Base-by-base conservation (phyloP, 306 rosid species). In the Alnus glutinosa region DNA sequence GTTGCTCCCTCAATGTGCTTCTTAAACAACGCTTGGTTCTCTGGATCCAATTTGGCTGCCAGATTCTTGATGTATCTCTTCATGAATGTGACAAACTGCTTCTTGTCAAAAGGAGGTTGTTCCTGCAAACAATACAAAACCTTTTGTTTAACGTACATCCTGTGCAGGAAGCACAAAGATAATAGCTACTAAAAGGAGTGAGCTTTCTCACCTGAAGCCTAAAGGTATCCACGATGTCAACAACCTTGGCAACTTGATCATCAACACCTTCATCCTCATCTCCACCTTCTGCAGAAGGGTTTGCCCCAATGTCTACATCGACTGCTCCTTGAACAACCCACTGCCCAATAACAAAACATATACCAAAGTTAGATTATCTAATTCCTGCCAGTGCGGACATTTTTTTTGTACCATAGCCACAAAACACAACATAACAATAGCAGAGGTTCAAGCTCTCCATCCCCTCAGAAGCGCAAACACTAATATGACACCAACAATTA, bases 271-370 rank as follows among this genome's bases (percentile, higher is more conserved):
- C 97, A 44, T 92, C 98, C 0, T 77, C 95, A 13, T 10, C 71
- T 39, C 76, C 92, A 80, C 90, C 98, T 84, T 92, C 98, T 8
- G 98, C 98, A 48, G 98, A 95, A 46, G 98, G 97, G 83, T 95
- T 95, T 2, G 98, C 98, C 74, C 98, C 98, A 48, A 91, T 95
- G 86, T 92, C 83, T 19, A 95, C 92, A 63, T 92, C 92, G 55
- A 90, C 23, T 1, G 92, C 88, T 83, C 98, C 98, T 77, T 83
- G 59, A 30, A 92, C 92, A 75, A 89, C 92, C 98, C 98, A 95
- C 97, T 94, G 78, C 12, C 63, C 19, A 1, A 19, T 57, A 57
- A 28, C 63, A 57, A 57, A 57, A n/a, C 12, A 57, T 8, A 7
- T n/a, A 19, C 8, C 11, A 57, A 57, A 57, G 63, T 34, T 34